Conservation (phyloP, 306 rosid genomes). For the Macrotyloma uniflorum region DNA sequence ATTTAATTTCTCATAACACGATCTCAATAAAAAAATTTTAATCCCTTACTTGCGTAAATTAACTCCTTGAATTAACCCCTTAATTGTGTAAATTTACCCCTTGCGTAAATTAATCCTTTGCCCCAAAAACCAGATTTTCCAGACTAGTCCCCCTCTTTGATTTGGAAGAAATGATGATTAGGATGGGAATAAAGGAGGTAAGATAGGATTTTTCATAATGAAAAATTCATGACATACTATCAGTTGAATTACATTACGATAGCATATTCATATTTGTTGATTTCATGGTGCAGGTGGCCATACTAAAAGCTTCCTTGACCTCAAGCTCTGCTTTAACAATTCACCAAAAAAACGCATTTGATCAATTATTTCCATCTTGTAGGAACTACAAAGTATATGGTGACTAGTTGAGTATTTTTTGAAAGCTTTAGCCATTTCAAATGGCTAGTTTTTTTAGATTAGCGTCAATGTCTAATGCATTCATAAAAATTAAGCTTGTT, state of each 20-base stretch:
- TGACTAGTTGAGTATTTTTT: no score
- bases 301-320: constrained; percentile 11
- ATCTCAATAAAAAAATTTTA: no score
- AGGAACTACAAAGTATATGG: neutral
- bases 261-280: neutral
- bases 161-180: neutral
- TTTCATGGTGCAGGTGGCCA: neutral
- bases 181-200: constrained; percentile 10
- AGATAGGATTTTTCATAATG: neutral
- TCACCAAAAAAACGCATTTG: no score
- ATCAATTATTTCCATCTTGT: neutral
- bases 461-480: neutral
- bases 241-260: neutral
- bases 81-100: no score
- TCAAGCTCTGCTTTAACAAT: constrained; percentile 21
- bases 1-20: no score
- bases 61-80: no score
- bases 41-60: no score
- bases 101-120: no score
- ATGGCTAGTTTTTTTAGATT: neutral
- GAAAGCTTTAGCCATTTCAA: neutral
- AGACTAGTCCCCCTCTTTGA: neutral
- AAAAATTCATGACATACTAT: neutral
- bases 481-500: no score
- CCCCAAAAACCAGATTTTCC: no score